Percentiles rank a stretch among this genome's conserved stretches.
Evolutionary conservation across 306 rosid species (phyloP).

Genomic region (Datisca glomerata): DNA sequence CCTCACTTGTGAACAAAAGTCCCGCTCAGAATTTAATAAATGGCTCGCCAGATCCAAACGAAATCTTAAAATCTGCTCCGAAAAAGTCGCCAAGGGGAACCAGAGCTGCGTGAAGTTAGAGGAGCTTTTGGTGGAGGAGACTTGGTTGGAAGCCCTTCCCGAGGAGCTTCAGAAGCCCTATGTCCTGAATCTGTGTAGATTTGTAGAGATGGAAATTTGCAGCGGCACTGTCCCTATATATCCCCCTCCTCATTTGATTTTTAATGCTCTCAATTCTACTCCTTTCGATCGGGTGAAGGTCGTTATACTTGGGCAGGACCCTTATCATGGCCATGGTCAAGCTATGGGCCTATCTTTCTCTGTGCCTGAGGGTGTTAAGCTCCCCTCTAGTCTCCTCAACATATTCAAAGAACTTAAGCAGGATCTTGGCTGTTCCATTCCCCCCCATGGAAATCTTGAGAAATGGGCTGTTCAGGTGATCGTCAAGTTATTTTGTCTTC

Average conservation of each 20-base stretch:
- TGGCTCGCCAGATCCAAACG: constrained; percentile 50
- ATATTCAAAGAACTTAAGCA: constrained; percentile 74
- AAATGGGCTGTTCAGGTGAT: constrained; percentile 98
- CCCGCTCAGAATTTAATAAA: constrained; percentile 51
- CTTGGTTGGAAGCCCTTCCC: constrained; percentile 61
- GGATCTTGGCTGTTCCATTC: constrained; percentile 82
- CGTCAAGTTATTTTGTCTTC: too few relatives aligned
- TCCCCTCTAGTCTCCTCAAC: constrained; percentile 78
- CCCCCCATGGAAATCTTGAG: constrained; percentile 71
- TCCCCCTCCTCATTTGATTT: constrained; percentile 79
- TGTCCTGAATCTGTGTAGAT: constrained; percentile 44
- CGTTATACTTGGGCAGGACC: constrained; percentile 95
- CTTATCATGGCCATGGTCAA: constrained; percentile 96
- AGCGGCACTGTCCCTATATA: constrained; percentile 29
- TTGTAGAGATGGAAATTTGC: constrained; percentile 45
- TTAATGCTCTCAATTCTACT: constrained; percentile 86
- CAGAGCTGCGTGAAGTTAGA: constrained; percentile 30
- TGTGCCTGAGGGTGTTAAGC: constrained; percentile 78
- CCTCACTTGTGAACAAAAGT: constrained; percentile 28
- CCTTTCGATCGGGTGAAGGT: constrained; percentile 63
- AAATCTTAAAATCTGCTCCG: constrained; percentile 51
- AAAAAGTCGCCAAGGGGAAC: constrained; percentile 24
- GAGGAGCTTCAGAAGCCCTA: constrained; percentile 71
- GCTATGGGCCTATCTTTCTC: constrained; percentile 99
- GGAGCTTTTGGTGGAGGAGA: constrained; percentile 65